Conservation (phyloP, 495 filamentous ascomycete species). For the Penicillium paradoxum region DNA sequence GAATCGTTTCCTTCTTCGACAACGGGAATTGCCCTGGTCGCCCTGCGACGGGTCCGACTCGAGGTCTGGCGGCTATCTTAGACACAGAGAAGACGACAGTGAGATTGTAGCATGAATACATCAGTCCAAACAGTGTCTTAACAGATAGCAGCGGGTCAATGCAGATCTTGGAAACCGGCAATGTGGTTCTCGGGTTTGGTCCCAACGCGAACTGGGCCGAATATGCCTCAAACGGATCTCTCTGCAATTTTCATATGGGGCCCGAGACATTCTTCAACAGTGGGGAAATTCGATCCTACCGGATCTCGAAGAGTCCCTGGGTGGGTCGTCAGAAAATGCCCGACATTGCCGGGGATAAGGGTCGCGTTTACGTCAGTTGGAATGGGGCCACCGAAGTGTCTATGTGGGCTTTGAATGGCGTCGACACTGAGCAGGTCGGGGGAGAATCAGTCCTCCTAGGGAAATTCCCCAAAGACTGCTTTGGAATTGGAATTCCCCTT, state of each 20-base stretch:
- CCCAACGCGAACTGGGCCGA: slow-evolving; percentile 1
- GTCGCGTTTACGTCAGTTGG: slow-evolving; percentile 20
- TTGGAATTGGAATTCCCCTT: background rate
- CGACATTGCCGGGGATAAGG: slow-evolving; percentile 6
- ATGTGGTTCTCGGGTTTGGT: background rate
- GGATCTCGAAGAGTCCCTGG: background rate
- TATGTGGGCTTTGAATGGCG: slow-evolving; percentile 1
- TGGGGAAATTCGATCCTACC: background rate
- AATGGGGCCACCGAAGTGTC: slow-evolving; percentile 50
- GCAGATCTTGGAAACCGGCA: background rate
- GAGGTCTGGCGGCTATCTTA: background rate
- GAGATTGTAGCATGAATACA: background rate
- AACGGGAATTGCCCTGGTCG: slow-evolving; percentile 6
- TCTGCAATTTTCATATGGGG: background rate
- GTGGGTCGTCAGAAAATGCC: background rate
- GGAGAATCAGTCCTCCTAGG: background rate
- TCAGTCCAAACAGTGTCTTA: background rate
- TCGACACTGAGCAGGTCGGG: background rate
- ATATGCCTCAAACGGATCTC: background rate
- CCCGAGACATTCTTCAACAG: background rate
- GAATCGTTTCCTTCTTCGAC: slow-evolving; percentile 19
- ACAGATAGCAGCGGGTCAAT: background rate
- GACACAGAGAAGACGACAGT: background rate
- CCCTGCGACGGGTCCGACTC: background rate
- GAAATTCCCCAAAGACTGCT: background rate